phyloP scores from a whole-genome alignment of 805 yeast genomes.

The Myxozyma kluyveri region DNA sequence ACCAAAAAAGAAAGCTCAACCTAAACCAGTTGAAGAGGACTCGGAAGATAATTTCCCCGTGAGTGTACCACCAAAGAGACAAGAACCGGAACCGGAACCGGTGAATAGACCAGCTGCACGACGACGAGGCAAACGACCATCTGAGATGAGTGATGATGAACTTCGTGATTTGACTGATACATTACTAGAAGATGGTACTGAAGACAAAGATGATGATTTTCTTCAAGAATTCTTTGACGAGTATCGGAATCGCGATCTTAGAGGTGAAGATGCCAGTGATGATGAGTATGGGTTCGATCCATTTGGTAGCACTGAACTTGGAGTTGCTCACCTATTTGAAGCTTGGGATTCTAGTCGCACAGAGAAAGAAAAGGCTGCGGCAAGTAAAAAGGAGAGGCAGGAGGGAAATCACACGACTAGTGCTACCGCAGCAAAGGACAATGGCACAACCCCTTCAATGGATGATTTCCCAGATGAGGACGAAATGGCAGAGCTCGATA shows the following conservation, averaged over 20 bases:
- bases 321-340: too few relatives aligned
- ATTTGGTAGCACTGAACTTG: not conserved
- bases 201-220: not conserved
- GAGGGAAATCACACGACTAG: too few relatives aligned
- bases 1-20: slow-evolving; percentile 1
- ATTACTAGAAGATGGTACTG: not conserved
- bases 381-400: too few relatives aligned
- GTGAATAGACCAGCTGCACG: too few relatives aligned
- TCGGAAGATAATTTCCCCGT: not conserved
- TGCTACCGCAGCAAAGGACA: too few relatives aligned
- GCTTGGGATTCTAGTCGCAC: too few relatives aligned
- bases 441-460: too few relatives aligned
- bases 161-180: too few relatives aligned
- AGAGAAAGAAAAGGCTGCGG: too few relatives aligned
- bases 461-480: slow-evolving; percentile 11
- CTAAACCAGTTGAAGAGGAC: not conserved
- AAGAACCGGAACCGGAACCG: too few relatives aligned
- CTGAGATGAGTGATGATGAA: not conserved
- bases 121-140: not conserved
- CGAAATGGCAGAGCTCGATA: too few relatives aligned
- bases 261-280: not conserved
- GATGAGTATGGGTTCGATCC: not conserved
- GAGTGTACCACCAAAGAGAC: too few relatives aligned
- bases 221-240: slow-evolving; percentile 3
- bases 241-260: not conserved